Base-by-base conservation (phyloP, 371 early-diverging fungal genomes). In the Mucor plumbeus region DNA sequence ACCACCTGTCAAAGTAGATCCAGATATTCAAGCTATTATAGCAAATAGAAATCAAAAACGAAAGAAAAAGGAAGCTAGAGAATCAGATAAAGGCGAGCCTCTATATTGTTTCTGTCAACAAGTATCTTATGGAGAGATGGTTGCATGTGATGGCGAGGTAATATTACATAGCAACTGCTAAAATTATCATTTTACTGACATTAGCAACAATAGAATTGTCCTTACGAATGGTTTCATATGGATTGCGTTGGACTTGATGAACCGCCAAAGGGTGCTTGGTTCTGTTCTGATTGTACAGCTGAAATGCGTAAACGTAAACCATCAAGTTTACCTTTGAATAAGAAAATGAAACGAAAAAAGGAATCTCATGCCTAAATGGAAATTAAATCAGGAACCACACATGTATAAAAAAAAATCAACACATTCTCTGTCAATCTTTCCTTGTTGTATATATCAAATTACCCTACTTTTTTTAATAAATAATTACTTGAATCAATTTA, bases 61-160 rank as follows among this genome's bases (percentile, higher is more conserved):
- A 54, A 78, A 78, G 63, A 72, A 74, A 53, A 76, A 76, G 41
- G 81, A 76, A 57, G 71, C 60, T 14, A 48, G 73, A 57, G 80
- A 77, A 53, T 67, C 67, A 5, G 72, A 77, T 35, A 68, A 72
- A 36, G 72, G 94, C 65, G 98, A 98, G 72, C 96, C 96, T 21
- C 82, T 88, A 0, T 98, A 98, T 75, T 98, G 98, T 72, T 91
- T 91, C 65, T 98, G 98, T 71, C 87, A 92, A 54, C 95, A 96
- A 76, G 95, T 98, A 7, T 96, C 96, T n/a, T 97, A 87, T 77
- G 99, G 99, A 13, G 95, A 95, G 64, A 98, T 98, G 99, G 94
- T 98, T 59, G 98, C 91, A 13, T 98, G 98, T 69, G 98, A 98
- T 76, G 92, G 94, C 53, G 92, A 94, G 71, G 91, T 93, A 87